These are phyloP conservation scores for Salinomyces thailandicus DNA, from an alignment of 2,329 filamentous ascomycete species.

Conservation along the genomic window DNA sequence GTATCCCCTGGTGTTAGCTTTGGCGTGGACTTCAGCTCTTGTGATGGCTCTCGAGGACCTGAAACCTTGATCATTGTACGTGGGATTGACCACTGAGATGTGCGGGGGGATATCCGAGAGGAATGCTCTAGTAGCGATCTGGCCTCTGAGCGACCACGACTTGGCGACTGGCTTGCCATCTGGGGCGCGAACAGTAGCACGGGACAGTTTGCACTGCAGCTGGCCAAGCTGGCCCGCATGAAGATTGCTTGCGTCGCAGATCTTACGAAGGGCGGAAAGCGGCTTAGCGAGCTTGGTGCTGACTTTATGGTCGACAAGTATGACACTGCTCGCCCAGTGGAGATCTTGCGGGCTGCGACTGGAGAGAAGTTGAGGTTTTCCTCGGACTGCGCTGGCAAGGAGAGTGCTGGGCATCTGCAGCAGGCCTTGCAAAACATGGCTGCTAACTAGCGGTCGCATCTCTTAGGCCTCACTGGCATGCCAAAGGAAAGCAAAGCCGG, in stretches of 20 bases:
- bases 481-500: conserved; percentile 46
- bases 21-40: conserved; percentile 52
- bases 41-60: conserved; percentile 40
- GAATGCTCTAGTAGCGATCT: conserved; percentile 52
- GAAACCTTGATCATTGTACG: conserved; percentile 47
- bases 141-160: conserved; percentile 42
- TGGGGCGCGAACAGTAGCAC: conserved; percentile 70
- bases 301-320: conserved; percentile 61
- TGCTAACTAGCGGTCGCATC: conserved; percentile 35
- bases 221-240: conserved; percentile 56
- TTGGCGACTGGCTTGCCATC: conserved; percentile 60
- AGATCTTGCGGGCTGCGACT: conserved; percentile 52
- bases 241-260: conserved; percentile 58
- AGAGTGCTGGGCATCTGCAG: conserved; percentile 51
- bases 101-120: conserved; percentile 51
- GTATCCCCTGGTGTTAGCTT: conserved; percentile 59
- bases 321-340: conserved; percentile 53
- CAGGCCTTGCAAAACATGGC: conserved; percentile 35
- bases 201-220: conserved; percentile 55
- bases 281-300: conserved; percentile 43
- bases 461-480: conserved; percentile 57
- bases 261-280: conserved; percentile 52
- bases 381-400: conserved; percentile 56
- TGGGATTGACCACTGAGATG: conserved; percentile 32
- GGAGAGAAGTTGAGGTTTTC: conserved; percentile 52